Evolutionary conservation across 768 basidiomycete species (phyloP).

Genomic region (Tubosaeta brunneosetosa): DNA sequence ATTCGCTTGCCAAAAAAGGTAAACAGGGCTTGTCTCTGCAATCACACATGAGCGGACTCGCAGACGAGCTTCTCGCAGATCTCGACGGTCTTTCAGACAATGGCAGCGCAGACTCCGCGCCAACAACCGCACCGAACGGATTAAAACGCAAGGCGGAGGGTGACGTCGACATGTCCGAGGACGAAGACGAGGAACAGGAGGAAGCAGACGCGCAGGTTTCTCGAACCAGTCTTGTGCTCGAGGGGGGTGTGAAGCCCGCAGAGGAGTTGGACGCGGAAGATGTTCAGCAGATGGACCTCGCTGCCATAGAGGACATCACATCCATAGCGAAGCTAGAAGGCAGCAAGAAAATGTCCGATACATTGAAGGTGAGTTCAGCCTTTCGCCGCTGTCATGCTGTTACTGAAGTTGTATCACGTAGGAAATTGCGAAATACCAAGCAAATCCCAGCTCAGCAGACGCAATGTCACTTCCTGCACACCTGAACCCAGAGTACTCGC

Average conservation of each 20-base stretch:
- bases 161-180: slow-evolving; percentile 55
- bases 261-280: slow-evolving; percentile 93
- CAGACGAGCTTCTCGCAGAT: slow-evolving; percentile 90
- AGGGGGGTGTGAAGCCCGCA: slow-evolving; percentile 89
- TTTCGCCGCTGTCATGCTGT: background rate
- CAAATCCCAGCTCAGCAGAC: slow-evolving; percentile 72
- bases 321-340: slow-evolving; percentile 87
- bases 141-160: slow-evolving; percentile 63
- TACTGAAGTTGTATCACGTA: slow-evolving; percentile 28
- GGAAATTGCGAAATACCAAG: slow-evolving; percentile 88
- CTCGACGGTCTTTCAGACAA: slow-evolving; percentile 81
- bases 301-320: slow-evolving; percentile 75
- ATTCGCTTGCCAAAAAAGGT: slow-evolving; percentile 5
- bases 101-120: slow-evolving; percentile 43
- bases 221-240: slow-evolving; percentile 61
- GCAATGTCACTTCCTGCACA: slow-evolving; percentile 77
- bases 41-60: slow-evolving; percentile 66
- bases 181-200: slow-evolving; percentile 40
- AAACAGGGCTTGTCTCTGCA: background rate
- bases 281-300: slow-evolving; percentile 91
- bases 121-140: slow-evolving; percentile 25
- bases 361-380: slow-evolving; percentile 56
- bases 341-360: slow-evolving; percentile 84
- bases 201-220: slow-evolving; percentile 37
- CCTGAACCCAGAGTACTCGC: slow-evolving; percentile 90